phyloP scores from a whole-genome alignment of 2,329 filamentous ascomycete species.

The Aspergillus sclerotialis region DNA sequence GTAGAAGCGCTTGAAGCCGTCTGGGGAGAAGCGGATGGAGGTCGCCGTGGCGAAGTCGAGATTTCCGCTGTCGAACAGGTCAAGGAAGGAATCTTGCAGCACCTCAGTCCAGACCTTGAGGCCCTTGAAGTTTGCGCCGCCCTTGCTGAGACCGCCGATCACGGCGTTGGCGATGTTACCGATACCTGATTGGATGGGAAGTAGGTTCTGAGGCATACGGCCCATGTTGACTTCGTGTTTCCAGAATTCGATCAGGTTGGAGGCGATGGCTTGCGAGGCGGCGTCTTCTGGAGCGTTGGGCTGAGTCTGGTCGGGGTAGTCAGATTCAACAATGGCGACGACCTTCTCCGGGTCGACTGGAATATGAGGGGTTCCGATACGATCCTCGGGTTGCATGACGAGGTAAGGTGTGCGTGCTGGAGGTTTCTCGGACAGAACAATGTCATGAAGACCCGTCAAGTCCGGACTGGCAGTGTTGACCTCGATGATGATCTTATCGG shows the following conservation, averaged over 20 bases:
- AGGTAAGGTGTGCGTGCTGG: slow-evolving; percentile 77
- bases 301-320: slow-evolving; percentile 70
- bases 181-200: slow-evolving; percentile 81
- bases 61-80: slow-evolving; percentile 82
- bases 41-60: slow-evolving; percentile 87
- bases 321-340: slow-evolving; percentile 74
- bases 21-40: slow-evolving; percentile 82
- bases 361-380: slow-evolving; percentile 75
- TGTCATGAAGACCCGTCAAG: slow-evolving; percentile 84
- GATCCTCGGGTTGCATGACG: slow-evolving; percentile 77
- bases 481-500: slow-evolving; percentile 88
- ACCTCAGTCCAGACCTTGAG: slow-evolving; percentile 92
- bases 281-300: slow-evolving; percentile 73
- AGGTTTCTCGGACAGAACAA: slow-evolving; percentile 79
- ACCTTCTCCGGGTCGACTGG: slow-evolving; percentile 80
- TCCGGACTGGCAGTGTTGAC: slow-evolving; percentile 81
- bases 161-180: slow-evolving; percentile 93
- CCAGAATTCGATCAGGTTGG: slow-evolving; percentile 75
- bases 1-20: slow-evolving; percentile 88
- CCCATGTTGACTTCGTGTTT: slow-evolving; percentile 77
- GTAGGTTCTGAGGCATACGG: slow-evolving; percentile 67
- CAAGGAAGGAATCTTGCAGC: slow-evolving; percentile 85
- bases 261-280: slow-evolving; percentile 63
- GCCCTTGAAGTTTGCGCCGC: slow-evolving; percentile 71
- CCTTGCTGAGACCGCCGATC: slow-evolving; percentile 69